Base-by-base conservation (phyloP, 257 asterid genomes). In the Buddleja alternifolia region DNA sequence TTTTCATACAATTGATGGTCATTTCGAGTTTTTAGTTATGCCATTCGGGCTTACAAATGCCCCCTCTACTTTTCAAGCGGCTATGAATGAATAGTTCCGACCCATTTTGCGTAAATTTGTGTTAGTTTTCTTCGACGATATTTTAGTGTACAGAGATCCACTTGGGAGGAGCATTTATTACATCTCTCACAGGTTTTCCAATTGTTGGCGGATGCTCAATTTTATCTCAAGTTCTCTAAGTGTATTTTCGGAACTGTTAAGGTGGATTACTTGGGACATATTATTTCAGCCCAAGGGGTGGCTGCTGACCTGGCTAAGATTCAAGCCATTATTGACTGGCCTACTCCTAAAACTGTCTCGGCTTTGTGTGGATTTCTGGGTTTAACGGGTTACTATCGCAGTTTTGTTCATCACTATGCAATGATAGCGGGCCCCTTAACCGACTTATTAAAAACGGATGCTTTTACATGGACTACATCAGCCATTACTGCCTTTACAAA, bases 41-140 rank as follows among this genome's bases (percentile, higher is more conserved):
- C 69, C 54, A 0, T 40, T 41, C 9, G 45, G 57, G 1, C 8
- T 63, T 1, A 2, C 56, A 2, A 42, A 45, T 0, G 57, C 57
- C 0, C 69, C 56, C 8, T 63, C 69, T 15, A 63, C 45, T 20
- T 63, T 63, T n/a, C 69, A 63, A 44, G 69, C 57, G 11, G 29
- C 25, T 14, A 45, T 63, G 57, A 63, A 63, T 29, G 7, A 8
- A 1, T 16, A 42, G 1, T 63, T 63, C 16, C 23, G 20, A 0
- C 21, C 24, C 3, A 50, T 21, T 19, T 15, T 52, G 0, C 23
- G 63, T 2, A 2, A 0, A 0, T 66, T 66, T 24, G 40, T 66
- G 0, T 10, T 52, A 4, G 42, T 52, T 8, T 54, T 67, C 3
- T 40, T 55, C 11, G 15, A 54, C 2, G 36, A 54, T n/a, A 54